Evolutionary conservation across 176 grass and related monocot species (phyloP).

Genomic region (Aegilops tauschii): DNA sequence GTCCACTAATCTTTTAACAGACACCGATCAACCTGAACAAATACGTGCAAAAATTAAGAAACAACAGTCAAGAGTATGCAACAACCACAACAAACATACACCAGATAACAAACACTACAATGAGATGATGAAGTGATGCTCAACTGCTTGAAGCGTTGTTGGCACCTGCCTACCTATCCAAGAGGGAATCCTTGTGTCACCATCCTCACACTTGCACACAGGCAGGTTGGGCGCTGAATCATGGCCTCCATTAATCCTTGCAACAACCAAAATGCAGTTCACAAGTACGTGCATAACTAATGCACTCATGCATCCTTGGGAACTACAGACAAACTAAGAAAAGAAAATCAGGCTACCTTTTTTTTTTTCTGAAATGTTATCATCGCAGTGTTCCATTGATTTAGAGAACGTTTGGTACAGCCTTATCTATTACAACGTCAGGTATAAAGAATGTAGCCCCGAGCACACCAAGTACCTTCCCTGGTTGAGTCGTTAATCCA

Average conservation of each 20-base stretch:
- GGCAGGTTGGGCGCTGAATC: background rate
- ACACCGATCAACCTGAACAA: background rate
- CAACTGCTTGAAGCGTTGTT: constrained; percentile 14
- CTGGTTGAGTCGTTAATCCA: too few relatives aligned
- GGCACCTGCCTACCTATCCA: background rate
- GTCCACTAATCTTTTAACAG: background rate
- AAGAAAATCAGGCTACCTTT: too few relatives aligned
- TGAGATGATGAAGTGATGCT: constrained; percentile 21
- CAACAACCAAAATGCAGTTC: constrained; percentile 10
- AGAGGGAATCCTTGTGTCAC: constrained; percentile 14
- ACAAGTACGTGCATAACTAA: background rate
- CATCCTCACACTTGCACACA: constrained; percentile 8
- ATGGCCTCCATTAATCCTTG: constrained; percentile 1
- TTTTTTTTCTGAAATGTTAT: too few relatives aligned
- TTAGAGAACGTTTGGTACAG: too few relatives aligned
- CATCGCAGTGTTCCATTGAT: too few relatives aligned
- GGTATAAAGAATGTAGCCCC: too few relatives aligned
- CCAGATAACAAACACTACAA: constrained; percentile 15
- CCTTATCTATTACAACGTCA: too few relatives aligned
- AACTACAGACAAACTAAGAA: too few relatives aligned
- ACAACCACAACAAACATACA: constrained; percentile 27
- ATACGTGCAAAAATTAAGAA: background rate
- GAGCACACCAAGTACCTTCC: too few relatives aligned
- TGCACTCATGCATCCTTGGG: too few relatives aligned
- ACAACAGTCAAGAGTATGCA: background rate